phyloP scores from a whole-genome alignment of 345 rosid genomes.

The Bruguiera sexangula region DNA sequence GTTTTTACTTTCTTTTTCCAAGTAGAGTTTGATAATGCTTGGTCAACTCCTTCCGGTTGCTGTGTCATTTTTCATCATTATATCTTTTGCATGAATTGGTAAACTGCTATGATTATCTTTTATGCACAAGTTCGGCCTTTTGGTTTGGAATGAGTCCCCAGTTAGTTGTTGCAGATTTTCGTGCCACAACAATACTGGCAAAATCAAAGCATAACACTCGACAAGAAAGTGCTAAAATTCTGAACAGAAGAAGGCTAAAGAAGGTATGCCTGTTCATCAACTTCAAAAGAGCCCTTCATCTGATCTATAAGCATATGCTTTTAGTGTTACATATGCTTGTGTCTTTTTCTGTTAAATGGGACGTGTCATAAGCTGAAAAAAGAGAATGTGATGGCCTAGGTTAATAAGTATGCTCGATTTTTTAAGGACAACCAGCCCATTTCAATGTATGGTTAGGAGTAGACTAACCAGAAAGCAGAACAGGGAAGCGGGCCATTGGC shows the following conservation, averaged over 20 bases:
- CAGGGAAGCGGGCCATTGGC: too few relatives aligned
- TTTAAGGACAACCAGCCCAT: too few relatives aligned
- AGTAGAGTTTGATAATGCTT: background rate
- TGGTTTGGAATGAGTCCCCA: background rate
- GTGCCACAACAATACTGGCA: constrained; percentile 34
- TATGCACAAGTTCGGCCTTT: background rate
- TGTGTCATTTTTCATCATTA: background rate
- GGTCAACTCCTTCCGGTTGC: background rate
- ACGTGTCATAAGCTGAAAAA: too few relatives aligned
- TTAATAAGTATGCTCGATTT: too few relatives aligned
- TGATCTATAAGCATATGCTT: background rate
- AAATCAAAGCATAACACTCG: constrained; percentile 50
- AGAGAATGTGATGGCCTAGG: too few relatives aligned
- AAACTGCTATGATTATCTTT: background rate
- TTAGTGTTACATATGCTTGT: too few relatives aligned
- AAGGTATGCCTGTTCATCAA: constrained; percentile 44
- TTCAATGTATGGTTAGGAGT: too few relatives aligned
- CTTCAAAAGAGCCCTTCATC: background rate
- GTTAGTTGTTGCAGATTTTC: constrained; percentile 22
- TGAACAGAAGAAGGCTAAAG: constrained; percentile 57
- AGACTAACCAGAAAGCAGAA: too few relatives aligned
- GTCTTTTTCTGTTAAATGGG: too few relatives aligned
- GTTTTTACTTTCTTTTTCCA: background rate
- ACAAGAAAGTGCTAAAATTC: constrained; percentile 62
- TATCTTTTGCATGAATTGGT: background rate